A percentile compares a stretch with the other conserved stretches of the same genome.
phyloP scores from a whole-genome alignment of 495 filamentous ascomycete species.

The Penicillium alfredii region DNA sequence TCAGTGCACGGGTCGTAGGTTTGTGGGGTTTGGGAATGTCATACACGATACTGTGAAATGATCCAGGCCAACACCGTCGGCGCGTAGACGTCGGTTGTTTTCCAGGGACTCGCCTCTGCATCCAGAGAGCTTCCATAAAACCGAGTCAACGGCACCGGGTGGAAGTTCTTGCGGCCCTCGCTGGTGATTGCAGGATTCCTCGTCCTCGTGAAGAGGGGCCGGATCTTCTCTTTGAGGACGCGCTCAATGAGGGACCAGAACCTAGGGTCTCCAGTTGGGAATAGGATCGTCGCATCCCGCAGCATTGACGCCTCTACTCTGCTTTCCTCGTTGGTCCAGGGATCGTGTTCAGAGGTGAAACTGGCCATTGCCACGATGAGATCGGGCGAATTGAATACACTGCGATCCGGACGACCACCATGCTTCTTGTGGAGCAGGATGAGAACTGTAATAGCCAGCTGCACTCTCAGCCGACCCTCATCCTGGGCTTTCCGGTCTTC shows the following conservation, averaged over 20 bases:
- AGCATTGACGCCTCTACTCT: conserved; percentile 20
- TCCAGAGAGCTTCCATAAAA: conserved; percentile 44
- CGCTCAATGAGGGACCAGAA: conserved; percentile 49
- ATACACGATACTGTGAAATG: conserved; percentile 41
- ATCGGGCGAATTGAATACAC: conserved; percentile 14
- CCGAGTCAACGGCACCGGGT: conserved; percentile 36
- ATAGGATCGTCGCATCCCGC: conserved; percentile 37
- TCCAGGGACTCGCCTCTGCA: conserved; percentile 64
- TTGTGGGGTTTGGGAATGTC: background rate
- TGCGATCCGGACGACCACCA: conserved; percentile 10
- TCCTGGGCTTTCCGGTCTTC: conserved; percentile 16
- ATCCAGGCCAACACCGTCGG: conserved; percentile 64
- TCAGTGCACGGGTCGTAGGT: background rate
- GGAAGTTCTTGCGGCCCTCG: conserved; percentile 54
- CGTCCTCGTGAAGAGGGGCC: conserved; percentile 65
- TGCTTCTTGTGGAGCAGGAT: conserved; percentile 11
- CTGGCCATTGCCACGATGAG: conserved; percentile 34
- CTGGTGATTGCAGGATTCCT: conserved; percentile 56
- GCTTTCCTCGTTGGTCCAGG: conserved; percentile 46
- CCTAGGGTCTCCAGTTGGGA: conserved; percentile 7
- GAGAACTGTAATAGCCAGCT: conserved; percentile 27
- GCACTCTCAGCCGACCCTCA: conserved; percentile 18
- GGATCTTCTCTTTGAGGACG: conserved; percentile 48
- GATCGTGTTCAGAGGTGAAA: conserved; percentile 46
- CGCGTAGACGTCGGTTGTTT: conserved; percentile 53